Evolutionary conservation across 306 rosid genomes (phyloP).

Genomic region (Vicia villosa): DNA sequence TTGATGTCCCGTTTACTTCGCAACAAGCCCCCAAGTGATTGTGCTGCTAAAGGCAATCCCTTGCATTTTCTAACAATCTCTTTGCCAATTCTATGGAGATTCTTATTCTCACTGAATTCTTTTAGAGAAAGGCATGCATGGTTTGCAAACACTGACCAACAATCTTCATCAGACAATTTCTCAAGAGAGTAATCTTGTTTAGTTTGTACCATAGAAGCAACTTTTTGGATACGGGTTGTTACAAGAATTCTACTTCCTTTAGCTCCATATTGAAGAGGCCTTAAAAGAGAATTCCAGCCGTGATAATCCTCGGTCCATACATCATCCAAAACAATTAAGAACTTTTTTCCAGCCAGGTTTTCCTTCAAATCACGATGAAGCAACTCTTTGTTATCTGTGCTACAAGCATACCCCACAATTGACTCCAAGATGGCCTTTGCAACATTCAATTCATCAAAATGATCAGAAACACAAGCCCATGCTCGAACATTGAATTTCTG

Average conservation of each 20-base stretch:
- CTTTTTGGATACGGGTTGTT: neutral
- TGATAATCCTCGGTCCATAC: neutral
- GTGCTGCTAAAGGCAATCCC: slow-evolving; percentile 27
- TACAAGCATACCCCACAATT: neutral
- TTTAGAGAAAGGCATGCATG: neutral
- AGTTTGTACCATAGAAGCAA: neutral
- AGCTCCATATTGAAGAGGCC: neutral
- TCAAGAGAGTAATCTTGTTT: neutral
- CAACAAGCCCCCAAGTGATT: slow-evolving; percentile 26
- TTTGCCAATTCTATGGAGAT: neutral
- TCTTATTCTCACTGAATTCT: neutral
- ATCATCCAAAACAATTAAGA: neutral
- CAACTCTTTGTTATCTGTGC: neutral
- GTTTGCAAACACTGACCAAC: neutral
- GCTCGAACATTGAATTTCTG: neutral
- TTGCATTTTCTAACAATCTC: slow-evolving; percentile 3
- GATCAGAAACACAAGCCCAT: neutral
- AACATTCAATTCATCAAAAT: neutral
- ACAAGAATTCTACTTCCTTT: neutral
- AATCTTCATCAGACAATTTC: neutral
- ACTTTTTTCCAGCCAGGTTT: neutral
- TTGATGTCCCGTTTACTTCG: neutral
- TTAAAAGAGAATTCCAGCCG: neutral
- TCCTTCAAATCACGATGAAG: neutral
- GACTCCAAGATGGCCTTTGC: neutral